A percentile compares a stretch with the other conserved stretches of the same genome.
These are phyloP conservation scores for Tripidium arundinaceum DNA, from an alignment of 202 grass and related monocot genomes.

Conservation along the genomic window DNA sequence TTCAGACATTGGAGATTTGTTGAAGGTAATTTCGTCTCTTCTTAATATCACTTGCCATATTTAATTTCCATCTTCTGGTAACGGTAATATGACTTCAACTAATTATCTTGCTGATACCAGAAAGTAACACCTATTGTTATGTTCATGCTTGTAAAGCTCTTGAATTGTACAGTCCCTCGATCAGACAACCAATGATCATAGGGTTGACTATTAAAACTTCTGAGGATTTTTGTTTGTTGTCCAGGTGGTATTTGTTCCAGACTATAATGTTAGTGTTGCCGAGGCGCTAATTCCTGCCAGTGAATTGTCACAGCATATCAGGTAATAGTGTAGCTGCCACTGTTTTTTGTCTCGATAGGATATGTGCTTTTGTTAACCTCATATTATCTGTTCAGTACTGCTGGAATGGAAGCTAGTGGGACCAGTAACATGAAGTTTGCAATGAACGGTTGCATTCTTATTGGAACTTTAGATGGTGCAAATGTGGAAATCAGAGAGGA, in stretches of 20 bases:
- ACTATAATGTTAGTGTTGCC: constrained; percentile 98
- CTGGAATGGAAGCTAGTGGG: constrained; percentile 99
- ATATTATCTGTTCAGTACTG: constrained; percentile 84
- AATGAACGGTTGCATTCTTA: constrained; percentile 91
- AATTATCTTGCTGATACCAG: not conserved
- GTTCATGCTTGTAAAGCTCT: not conserved
- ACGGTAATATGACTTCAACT: no score
- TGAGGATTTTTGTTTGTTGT: constrained; percentile 41
- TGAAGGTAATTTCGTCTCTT: constrained; percentile 66
- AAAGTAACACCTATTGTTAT: not conserved
- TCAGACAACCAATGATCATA: not conserved
- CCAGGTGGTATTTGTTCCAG: constrained; percentile 93
- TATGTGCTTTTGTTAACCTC: constrained; percentile 18
- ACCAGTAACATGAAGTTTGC: constrained; percentile 99
- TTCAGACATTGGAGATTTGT: constrained; percentile 84
- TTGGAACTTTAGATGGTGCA: constrained; percentile 93
- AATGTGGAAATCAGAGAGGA: constrained; percentile 99
- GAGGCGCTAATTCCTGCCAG: constrained; percentile 90
- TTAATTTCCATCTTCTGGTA: constrained; percentile 6
- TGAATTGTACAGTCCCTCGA: not conserved
- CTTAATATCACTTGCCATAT: not conserved
- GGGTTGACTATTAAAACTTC: constrained; percentile 10
- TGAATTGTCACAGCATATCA: constrained; percentile 99
- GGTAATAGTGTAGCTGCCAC: constrained; percentile 36
- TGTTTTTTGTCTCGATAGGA: not conserved